phyloP scores from a whole-genome alignment of 2,329 filamentous ascomycete species.

The Aureobasidium pullulans region DNA sequence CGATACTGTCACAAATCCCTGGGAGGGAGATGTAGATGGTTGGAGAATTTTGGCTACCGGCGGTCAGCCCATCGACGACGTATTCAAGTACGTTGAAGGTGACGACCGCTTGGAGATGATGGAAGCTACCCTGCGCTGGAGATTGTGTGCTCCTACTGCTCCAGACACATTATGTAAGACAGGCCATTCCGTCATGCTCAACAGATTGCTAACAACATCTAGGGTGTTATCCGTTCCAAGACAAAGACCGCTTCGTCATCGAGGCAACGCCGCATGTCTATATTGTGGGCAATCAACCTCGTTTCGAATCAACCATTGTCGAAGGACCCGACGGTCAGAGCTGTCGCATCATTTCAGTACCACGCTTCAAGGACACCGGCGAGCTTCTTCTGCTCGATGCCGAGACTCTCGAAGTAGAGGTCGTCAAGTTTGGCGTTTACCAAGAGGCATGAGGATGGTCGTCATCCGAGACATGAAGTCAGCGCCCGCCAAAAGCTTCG shows the following conservation, averaged over 20 bases:
- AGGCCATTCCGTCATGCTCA: neutral
- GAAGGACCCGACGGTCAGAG: constrained; percentile 51
- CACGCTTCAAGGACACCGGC: constrained; percentile 69
- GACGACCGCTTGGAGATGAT: constrained; percentile 78
- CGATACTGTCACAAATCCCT: constrained; percentile 86
- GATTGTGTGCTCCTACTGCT: constrained; percentile 83
- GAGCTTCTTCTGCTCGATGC: constrained; percentile 77
- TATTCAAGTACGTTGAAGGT: constrained; percentile 81
- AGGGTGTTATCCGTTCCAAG: constrained; percentile 96
- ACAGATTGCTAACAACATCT: constrained; percentile 14
- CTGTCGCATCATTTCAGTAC: constrained; percentile 74
- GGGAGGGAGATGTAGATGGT: constrained; percentile 83
- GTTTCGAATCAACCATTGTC: constrained; percentile 56
- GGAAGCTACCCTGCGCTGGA: constrained; percentile 90
- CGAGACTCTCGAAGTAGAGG: constrained; percentile 74
- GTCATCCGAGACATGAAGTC: too few relatives aligned
- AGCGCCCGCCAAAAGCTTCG: too few relatives aligned
- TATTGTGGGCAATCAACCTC: constrained; percentile 57
- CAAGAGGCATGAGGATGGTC: neutral
- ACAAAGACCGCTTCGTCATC: constrained; percentile 84
- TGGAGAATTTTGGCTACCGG: constrained; percentile 81
- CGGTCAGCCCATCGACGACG: constrained; percentile 88
- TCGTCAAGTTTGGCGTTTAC: constrained; percentile 50
- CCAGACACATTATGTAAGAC: constrained; percentile 87
- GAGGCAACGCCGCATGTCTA: constrained; percentile 81